Evolutionary conservation across 306 rosid species (phyloP).

Genomic region (Trifolium dubium): DNA sequence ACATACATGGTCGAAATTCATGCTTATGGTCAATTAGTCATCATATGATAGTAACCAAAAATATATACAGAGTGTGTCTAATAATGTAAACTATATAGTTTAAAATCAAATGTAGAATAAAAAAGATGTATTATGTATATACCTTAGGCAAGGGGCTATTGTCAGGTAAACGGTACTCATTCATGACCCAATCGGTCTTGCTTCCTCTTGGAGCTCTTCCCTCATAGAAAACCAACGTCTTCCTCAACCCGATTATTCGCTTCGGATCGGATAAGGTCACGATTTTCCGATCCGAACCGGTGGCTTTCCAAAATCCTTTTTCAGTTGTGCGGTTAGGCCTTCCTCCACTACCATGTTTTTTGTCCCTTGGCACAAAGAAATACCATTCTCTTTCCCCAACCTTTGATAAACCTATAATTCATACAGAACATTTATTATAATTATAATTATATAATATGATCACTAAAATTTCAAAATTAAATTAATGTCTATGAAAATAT

Average conservation of each 20-base stretch:
- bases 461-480: background rate
- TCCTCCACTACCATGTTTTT: slow-evolving; percentile 84
- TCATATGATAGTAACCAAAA: background rate
- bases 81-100: background rate
- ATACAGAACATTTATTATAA: background rate
- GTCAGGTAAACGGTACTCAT: slow-evolving; percentile 93
- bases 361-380: slow-evolving; percentile 96
- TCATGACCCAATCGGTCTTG: slow-evolving; percentile 99
- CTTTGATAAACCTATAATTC: slow-evolving; percentile 61
- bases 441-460: background rate
- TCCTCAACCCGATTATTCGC: slow-evolving; percentile 75
- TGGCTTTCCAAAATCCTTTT: slow-evolving; percentile 96
- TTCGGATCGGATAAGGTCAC: slow-evolving; percentile 70
- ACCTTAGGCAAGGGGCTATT: slow-evolving; percentile 63
- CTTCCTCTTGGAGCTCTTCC: slow-evolving; percentile 89
- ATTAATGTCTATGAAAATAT: background rate
- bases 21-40: slow-evolving; percentile 3
- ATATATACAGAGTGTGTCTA: background rate
- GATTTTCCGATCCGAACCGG: slow-evolving; percentile 88
- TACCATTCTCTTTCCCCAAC: slow-evolving; percentile 98
- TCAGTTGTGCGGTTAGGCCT: slow-evolving; percentile 94
- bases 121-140: no score
- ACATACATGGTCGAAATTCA: background rate
- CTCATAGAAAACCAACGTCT: slow-evolving; percentile 86
- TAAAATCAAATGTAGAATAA: background rate